phyloP scores from a whole-genome alignment of 2,329 filamentous ascomycete genomes.

The Cladobotryum protrusum region DNA sequence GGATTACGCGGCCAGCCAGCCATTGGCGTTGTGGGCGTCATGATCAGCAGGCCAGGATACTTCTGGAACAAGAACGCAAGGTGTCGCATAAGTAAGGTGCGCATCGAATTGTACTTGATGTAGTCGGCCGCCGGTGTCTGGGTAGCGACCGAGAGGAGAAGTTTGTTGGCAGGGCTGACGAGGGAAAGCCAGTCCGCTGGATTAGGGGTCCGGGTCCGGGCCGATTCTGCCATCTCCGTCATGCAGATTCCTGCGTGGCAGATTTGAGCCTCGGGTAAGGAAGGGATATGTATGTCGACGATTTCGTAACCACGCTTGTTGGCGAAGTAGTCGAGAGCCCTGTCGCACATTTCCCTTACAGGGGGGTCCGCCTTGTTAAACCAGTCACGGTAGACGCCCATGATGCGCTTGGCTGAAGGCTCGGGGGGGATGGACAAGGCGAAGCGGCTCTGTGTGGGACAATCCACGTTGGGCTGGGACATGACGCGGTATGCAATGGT shows the following conservation, averaged over 20 bases:
- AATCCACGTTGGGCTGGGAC: slow-evolving; percentile 61
- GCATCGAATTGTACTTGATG: slow-evolving; percentile 65
- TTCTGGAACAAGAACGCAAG: slow-evolving; percentile 62
- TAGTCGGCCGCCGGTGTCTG: slow-evolving; percentile 64
- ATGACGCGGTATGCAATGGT: slow-evolving; percentile 77
- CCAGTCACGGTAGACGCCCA: slow-evolving; percentile 62
- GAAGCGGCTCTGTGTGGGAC: slow-evolving; percentile 57
- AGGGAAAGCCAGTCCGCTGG: slow-evolving; percentile 44
- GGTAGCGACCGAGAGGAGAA: slow-evolving; percentile 60
- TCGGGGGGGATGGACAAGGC: slow-evolving; percentile 45
- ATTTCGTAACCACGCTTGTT: slow-evolving; percentile 42
- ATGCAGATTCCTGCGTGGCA: slow-evolving; percentile 76
- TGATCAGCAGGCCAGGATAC: slow-evolving; percentile 69
- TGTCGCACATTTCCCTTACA: slow-evolving; percentile 57
- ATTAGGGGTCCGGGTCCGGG: slow-evolving; percentile 37
- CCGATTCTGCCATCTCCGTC: slow-evolving; percentile 54
- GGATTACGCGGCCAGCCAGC: slow-evolving; percentile 63
- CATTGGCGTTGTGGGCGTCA: slow-evolving; percentile 72
- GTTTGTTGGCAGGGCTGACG: slow-evolving; percentile 60
- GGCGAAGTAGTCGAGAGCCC: slow-evolving; percentile 53
- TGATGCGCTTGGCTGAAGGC: slow-evolving; percentile 46
- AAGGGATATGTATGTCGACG: slow-evolving; percentile 60
- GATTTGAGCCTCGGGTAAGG: slow-evolving; percentile 63
- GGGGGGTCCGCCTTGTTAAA: slow-evolving; percentile 47
- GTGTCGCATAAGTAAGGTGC: slow-evolving; percentile 73